Evolutionary conservation across 108 stramenopile genomes (phyloP).

Genomic region (Nitzschia sp.): DNA sequence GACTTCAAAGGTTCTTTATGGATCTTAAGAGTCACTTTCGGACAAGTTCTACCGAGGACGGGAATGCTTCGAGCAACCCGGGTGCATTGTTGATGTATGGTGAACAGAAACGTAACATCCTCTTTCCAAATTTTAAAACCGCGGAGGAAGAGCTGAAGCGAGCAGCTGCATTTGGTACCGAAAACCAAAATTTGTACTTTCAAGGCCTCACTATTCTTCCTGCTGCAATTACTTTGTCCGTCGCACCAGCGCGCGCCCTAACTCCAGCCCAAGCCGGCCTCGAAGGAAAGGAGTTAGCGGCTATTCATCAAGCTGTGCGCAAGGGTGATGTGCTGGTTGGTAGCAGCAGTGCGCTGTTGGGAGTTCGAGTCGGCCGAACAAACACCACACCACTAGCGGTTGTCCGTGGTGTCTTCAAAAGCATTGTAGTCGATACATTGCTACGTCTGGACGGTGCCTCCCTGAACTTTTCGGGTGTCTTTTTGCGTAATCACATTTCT

Average conservation of each 20-base stretch:
- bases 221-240: constrained; percentile 58
- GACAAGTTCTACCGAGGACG: constrained; percentile 4
- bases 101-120: constrained; percentile 25
- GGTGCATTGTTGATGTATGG: not conserved
- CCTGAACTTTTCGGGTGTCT: constrained; percentile 63
- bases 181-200: constrained; percentile 61
- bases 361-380: constrained; percentile 65
- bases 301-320: constrained; percentile 76
- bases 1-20: constrained; percentile 59
- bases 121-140: constrained; percentile 16
- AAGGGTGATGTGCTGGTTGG: constrained; percentile 76
- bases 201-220: constrained; percentile 63
- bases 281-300: constrained; percentile 66
- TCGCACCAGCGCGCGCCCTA: constrained; percentile 66
- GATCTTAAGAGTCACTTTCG: constrained; percentile 50
- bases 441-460: constrained; percentile 66
- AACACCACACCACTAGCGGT: constrained; percentile 70
- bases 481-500: constrained; percentile 61
- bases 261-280: constrained; percentile 52
- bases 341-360: constrained; percentile 48
- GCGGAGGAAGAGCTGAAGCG: constrained; percentile 17
- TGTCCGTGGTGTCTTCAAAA: constrained; percentile 68
- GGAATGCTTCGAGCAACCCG: not conserved
- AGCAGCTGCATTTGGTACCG: constrained; percentile 25
- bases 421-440: constrained; percentile 76